Evolutionary conservation across 441 rosid genomes (phyloP).

Genomic region (Corymbia calophylla): DNA sequence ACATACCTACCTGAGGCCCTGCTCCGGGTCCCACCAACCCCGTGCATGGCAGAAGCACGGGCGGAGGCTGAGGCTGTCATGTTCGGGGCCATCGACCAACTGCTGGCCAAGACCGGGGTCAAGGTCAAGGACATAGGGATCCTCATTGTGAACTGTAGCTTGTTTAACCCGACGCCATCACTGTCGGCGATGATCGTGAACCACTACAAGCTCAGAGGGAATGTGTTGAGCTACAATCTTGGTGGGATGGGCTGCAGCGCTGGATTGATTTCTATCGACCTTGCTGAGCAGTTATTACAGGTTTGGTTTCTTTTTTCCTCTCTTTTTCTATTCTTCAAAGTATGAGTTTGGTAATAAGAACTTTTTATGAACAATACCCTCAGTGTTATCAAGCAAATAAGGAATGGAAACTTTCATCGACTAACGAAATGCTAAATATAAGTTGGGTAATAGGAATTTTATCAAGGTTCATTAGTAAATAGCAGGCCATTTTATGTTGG

Average conservation of each 20-base stretch:
- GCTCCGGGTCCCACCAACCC: no score
- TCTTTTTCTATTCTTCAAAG: not conserved
- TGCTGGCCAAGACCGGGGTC: no score
- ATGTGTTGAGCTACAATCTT: no score
- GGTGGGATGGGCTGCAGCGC: conserved; percentile 81
- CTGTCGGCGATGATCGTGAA: no score
- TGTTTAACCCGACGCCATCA: rapidly evolving
- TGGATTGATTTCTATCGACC: conserved; percentile 56
- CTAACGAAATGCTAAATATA: not conserved
- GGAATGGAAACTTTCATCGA: not conserved
- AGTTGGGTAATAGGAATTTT: not conserved
- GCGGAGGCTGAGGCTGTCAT: no score
- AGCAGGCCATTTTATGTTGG: not conserved
- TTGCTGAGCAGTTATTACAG: conserved; percentile 61
- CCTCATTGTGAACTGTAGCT: no score
- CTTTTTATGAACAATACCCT: not conserved
- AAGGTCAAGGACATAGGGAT: no score
- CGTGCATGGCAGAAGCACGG: no score
- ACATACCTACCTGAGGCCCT: no score
- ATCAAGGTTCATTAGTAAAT: not conserved
- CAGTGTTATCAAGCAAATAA: not conserved
- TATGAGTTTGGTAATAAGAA: not conserved
- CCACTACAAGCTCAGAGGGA: no score
- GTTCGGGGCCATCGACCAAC: no score
- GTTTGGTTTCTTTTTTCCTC: conserved; percentile 5